These are phyloP conservation scores for Eucalyptus virginea DNA, from an alignment of 345 rosid species.

Conservation along the genomic window DNA sequence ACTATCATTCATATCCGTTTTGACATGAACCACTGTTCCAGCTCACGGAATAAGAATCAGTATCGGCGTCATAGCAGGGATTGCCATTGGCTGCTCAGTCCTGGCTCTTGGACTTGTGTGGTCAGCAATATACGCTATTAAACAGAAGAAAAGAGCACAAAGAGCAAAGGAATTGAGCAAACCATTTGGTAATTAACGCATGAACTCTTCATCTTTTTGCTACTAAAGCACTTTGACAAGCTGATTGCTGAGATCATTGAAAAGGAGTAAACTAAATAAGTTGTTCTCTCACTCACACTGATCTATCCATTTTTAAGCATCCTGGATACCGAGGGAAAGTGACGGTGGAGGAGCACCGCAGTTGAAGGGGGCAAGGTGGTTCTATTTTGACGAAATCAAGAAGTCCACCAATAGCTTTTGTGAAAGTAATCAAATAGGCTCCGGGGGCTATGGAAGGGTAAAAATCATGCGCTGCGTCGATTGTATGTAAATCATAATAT, in stretches of 20 bases:
- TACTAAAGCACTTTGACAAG: not conserved
- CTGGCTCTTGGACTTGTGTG: slow-evolving; percentile 56
- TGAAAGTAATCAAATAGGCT: slow-evolving; percentile 63
- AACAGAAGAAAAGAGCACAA: slow-evolving; percentile 90
- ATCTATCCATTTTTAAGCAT: slow-evolving; percentile 32
- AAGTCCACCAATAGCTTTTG: slow-evolving; percentile 63
- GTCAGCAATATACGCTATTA: slow-evolving; percentile 56
- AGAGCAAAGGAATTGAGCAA: slow-evolving; percentile 63
- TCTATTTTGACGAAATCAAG: slow-evolving; percentile 86
- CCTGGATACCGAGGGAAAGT: slow-evolving; percentile 77
- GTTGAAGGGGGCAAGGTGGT: slow-evolving; percentile 93
- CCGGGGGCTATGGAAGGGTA: slow-evolving; percentile 95
- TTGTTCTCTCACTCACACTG: not conserved
- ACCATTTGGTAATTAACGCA: slow-evolving; percentile 58
- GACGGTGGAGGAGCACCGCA: slow-evolving; percentile 88
- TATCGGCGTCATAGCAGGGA: slow-evolving; percentile 26
- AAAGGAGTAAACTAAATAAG: not conserved
- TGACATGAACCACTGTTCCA: slow-evolving; percentile 4
- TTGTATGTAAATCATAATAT: not conserved
- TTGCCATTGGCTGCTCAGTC: slow-evolving; percentile 34
- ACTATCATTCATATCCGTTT: not conserved
- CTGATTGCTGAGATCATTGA: not conserved
- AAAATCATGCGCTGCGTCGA: not conserved
- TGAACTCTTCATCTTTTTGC: not conserved
- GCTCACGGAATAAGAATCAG: slow-evolving; percentile 24